Evolutionary conservation across 192 early-diverging fungal species (phyloP), one percentile per base, ranked within the genome.

Genomic region (Gamsiella multidivaricata): DNA sequence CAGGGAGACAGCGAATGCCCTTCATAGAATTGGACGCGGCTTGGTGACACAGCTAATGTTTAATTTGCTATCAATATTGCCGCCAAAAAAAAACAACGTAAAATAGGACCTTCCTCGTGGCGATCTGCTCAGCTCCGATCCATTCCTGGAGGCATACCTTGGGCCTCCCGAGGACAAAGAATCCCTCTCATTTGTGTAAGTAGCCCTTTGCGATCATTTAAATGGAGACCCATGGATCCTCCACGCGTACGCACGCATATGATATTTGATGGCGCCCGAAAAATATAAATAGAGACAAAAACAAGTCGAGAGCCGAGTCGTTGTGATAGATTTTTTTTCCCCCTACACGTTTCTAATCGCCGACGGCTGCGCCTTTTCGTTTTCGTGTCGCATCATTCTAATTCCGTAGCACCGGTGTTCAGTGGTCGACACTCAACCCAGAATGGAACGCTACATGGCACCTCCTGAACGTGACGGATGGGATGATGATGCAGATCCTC

Each of bases 361-460:
- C n/a, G n/a, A n/a, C n/a, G n/a, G n/a, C n/a, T n/a, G n/a, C n/a
- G n/a, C n/a, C n/a, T n/a, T n/a, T n/a, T n/a, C n/a, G n/a, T n/a
- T 52, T 56, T 14, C 3, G 42, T 39, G n/a, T 23, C 20, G 11
- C 3, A 2, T 45, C 25, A 9, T 25, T 29, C 3, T 31, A 28
- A 18, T 5, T 42, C 12, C 20, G n/a, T 39, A 78, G 74, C 18
- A 78, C 74, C 15, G 74, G 74, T 14, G 61, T 69, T 15, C 65
- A 69, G 5, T 78, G 74, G 74, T 45, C 41, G 31, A 78, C 74
- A 10, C 41, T 78, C 2, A 68, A 68, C 47, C 74, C 74, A 20
- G 39, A 25, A 10, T 78, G 74, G 74, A 46, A 78, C 20, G 74
- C 74, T 28, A 53, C 8, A 20, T 78, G 66, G 74, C 33, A 63